Percentiles rank a stretch among this genome's conserved stretches.
Conservation (phyloP, 2,329 filamentous ascomycete species). For the Gyromitra esculenta region DNA sequence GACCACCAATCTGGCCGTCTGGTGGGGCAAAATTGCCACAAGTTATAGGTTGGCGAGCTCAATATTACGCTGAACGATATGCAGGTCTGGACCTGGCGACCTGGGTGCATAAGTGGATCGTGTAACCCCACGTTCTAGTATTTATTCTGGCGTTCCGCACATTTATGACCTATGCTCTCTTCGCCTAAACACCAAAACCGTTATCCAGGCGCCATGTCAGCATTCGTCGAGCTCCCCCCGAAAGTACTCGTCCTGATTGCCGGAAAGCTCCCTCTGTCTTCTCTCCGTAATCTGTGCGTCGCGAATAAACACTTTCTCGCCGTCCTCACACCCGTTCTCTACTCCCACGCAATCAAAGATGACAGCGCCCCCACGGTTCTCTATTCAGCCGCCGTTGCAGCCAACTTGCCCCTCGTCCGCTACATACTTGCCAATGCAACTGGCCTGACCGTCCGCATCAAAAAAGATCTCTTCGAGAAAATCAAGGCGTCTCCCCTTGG, state of each 20-base stretch:
- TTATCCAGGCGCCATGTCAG: neutral
- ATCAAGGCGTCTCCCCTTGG: neutral
- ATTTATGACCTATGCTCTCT: too few relatives aligned
- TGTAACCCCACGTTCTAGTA: too few relatives aligned
- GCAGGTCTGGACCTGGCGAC: too few relatives aligned
- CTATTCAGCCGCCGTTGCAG: slow-evolving; percentile 2
- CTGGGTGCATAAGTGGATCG: too few relatives aligned
- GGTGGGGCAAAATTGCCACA: too few relatives aligned
- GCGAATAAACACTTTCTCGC: slow-evolving; percentile 1
- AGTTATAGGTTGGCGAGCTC: too few relatives aligned
- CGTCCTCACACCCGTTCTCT: slow-evolving; percentile 4
- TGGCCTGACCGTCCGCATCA: slow-evolving; percentile 14
- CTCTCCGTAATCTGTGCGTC: slow-evolving; percentile 4
- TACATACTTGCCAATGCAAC: slow-evolving; percentile 8
- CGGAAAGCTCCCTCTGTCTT: neutral
- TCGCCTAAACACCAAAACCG: too few relatives aligned
- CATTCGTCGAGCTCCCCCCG: slow-evolving; percentile 8
- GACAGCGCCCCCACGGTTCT: slow-evolving; percentile 10
- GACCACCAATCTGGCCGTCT: too few relatives aligned
- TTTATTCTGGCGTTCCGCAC: too few relatives aligned
- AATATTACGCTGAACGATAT: too few relatives aligned
- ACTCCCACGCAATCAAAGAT: neutral
- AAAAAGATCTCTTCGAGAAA: neutral
- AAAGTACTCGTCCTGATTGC: neutral
- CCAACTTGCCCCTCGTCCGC: slow-evolving; percentile 1